phyloP scores from a whole-genome alignment of 1,139 yeast species.

The Nakaseomyces bracarensis region DNA sequence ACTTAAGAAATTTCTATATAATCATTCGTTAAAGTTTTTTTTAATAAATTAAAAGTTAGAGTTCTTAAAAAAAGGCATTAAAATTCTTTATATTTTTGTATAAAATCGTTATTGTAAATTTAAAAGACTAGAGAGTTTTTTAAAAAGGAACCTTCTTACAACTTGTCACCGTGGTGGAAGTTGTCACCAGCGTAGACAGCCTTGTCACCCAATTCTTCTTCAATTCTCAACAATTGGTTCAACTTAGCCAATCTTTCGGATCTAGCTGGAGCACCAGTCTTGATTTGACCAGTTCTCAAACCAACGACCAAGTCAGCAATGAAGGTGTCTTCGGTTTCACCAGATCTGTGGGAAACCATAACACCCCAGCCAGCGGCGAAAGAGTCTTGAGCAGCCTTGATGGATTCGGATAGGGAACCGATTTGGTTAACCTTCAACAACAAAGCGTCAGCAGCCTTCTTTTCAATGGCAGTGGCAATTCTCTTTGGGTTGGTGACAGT shows the following conservation, averaged over 20 bases:
- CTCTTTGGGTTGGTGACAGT: constrained; percentile 95
- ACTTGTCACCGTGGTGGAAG: constrained; percentile 49
- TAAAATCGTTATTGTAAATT: background rate
- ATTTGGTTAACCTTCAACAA: constrained; percentile 94
- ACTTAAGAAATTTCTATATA: too few relatives aligned
- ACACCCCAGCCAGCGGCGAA: constrained; percentile 95
- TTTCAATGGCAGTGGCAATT: constrained; percentile 88
- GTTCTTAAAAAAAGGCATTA: constrained; percentile 2
- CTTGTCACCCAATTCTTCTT: constrained; percentile 93
- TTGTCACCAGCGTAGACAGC: constrained; percentile 88
- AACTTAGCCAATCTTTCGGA: constrained; percentile 98
- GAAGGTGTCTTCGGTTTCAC: constrained; percentile 97
- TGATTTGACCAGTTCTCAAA: constrained; percentile 93
- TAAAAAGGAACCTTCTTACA: constrained; percentile 26
- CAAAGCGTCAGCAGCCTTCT: constrained; percentile 88
- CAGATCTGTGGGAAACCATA: constrained; percentile 97
- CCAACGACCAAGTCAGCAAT: constrained; percentile 96
- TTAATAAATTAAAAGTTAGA: too few relatives aligned
- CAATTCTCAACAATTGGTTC: constrained; percentile 94
- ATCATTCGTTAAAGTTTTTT: too few relatives aligned
- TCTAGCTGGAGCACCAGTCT: constrained; percentile 99
- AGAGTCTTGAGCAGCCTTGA: constrained; percentile 86
- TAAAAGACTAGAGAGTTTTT: background rate
- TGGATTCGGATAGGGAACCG: constrained; percentile 85
- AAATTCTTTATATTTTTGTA: constrained; percentile 1